Conservation (phyloP, 2,329 filamentous ascomycete species). For the Talaromyces marneffei region DNA sequence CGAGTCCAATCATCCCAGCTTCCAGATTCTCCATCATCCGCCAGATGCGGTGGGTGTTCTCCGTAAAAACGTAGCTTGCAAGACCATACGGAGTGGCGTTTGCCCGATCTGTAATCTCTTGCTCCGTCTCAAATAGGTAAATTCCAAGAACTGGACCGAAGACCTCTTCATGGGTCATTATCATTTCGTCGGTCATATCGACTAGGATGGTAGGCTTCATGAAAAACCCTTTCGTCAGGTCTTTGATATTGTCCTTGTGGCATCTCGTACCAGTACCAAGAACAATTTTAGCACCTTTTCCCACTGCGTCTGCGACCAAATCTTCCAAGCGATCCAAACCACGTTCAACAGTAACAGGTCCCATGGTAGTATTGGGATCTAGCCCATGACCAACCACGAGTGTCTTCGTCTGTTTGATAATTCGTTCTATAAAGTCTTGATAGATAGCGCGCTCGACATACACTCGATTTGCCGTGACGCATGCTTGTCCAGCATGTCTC, state of each 20-base stretch:
- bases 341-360: constrained; percentile 56
- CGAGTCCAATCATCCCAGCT: constrained; percentile 38
- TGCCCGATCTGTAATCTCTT: constrained; percentile 39
- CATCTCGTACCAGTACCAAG: constrained; percentile 38
- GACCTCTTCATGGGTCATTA: constrained; percentile 51
- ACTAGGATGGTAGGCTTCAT: constrained; percentile 51
- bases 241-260: constrained; percentile 47
- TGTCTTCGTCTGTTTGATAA: constrained; percentile 24
- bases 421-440: constrained; percentile 33
- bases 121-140: constrained; percentile 49
- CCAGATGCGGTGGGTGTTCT: constrained; percentile 39
- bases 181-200: constrained; percentile 48
- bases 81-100: constrained; percentile 42
- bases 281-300: constrained; percentile 48
- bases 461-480: constrained; percentile 49
- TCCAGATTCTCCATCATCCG: constrained; percentile 39
- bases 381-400: constrained; percentile 34
- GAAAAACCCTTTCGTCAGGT: constrained; percentile 42
- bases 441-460: constrained; percentile 55
- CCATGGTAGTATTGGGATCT: constrained; percentile 37
- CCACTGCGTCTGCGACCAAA: constrained; percentile 52
- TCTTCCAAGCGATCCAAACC: constrained; percentile 54
- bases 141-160: constrained; percentile 58
- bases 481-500: constrained; percentile 49
- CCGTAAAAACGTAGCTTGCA: constrained; percentile 43